These are phyloP conservation scores for Hibiscus syriacus DNA, from an alignment of 345 rosid species.

Conservation along the genomic window DNA sequence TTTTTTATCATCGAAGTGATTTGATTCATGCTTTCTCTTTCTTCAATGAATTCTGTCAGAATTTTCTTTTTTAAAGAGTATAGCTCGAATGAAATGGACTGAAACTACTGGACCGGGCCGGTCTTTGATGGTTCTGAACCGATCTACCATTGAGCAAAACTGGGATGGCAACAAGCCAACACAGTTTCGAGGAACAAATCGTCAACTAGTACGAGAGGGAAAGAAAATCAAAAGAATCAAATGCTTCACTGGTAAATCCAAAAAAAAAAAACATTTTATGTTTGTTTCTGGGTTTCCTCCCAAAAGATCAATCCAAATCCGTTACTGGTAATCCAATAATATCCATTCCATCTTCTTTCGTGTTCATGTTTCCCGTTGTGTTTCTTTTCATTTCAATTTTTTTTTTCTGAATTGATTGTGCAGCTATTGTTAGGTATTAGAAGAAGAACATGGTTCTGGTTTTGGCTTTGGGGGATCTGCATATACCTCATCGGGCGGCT, in stretches of 20 bases:
- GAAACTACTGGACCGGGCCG: background rate
- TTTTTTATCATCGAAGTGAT: too few species aligned
- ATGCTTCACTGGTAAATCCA: too few species aligned
- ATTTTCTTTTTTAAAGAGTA: too few species aligned
- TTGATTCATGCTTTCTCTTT: too few species aligned
- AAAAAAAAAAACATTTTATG: too few species aligned
- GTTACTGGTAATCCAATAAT: background rate
- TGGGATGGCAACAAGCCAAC: too few species aligned
- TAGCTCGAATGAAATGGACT: too few species aligned
- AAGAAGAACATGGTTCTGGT: slow-evolving; percentile 64
- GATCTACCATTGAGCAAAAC: too few species aligned
- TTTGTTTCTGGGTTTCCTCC: background rate
- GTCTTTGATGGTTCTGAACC: too few species aligned
- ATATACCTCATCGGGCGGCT: slow-evolving; percentile 83
- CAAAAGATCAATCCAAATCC: background rate
- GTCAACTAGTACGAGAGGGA: background rate
- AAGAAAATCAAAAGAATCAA: background rate
- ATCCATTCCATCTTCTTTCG: background rate
- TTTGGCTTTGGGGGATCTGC: slow-evolving; percentile 84
- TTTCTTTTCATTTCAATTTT: background rate
- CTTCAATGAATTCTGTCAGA: too few species aligned
- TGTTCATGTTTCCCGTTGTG: background rate
- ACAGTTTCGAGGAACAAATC: background rate
- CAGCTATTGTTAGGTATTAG: too few species aligned
- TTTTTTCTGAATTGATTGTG: background rate